Conservation (phyloP, 768 basidiomycete genomes). For the Asterophora parasitica region DNA sequence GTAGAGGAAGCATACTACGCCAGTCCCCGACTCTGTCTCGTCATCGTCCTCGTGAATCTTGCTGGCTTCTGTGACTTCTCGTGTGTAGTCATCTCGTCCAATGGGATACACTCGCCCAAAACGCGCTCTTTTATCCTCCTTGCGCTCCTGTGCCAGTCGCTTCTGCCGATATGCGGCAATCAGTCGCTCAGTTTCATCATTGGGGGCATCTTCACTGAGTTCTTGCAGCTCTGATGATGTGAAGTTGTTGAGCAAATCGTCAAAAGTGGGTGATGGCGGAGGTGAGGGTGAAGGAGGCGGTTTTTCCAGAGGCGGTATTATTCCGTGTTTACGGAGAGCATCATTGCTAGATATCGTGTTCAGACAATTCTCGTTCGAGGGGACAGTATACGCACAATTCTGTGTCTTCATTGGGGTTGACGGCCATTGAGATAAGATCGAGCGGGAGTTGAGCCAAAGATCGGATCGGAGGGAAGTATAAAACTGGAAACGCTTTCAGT, state of each 20-base stretch:
- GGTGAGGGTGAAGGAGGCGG: constrained; percentile 77
- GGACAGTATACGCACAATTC: constrained; percentile 71
- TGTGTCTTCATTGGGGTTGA: constrained; percentile 89
- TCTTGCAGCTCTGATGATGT: constrained; percentile 60
- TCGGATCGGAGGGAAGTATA: too few species aligned
- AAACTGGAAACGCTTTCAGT: not conserved
- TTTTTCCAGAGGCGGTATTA: constrained; percentile 70
- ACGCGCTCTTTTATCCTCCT: constrained; percentile 52
- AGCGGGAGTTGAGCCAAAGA: not conserved
- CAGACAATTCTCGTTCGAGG: not conserved
- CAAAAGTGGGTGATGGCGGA: constrained; percentile 69
- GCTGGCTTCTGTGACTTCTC: constrained; percentile 94
- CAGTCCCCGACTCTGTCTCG: constrained; percentile 70
- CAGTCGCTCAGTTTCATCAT: constrained; percentile 73
- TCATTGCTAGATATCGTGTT: constrained; percentile 66
- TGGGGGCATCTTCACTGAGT: constrained; percentile 63
- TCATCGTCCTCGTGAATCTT: constrained; percentile 61
- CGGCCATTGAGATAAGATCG: constrained; percentile 40
- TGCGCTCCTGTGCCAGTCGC: constrained; percentile 58
- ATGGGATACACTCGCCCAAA: constrained; percentile 90
- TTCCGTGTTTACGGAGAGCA: constrained; percentile 87
- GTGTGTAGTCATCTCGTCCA: constrained; percentile 87
- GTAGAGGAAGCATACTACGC: constrained; percentile 91
- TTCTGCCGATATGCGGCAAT: constrained; percentile 63
- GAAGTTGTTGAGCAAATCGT: constrained; percentile 62